Evolutionary conservation across 805 yeast species (phyloP), one percentile per base, ranked within the genome.

Genomic region (Wickerhamiella azyma): DNA sequence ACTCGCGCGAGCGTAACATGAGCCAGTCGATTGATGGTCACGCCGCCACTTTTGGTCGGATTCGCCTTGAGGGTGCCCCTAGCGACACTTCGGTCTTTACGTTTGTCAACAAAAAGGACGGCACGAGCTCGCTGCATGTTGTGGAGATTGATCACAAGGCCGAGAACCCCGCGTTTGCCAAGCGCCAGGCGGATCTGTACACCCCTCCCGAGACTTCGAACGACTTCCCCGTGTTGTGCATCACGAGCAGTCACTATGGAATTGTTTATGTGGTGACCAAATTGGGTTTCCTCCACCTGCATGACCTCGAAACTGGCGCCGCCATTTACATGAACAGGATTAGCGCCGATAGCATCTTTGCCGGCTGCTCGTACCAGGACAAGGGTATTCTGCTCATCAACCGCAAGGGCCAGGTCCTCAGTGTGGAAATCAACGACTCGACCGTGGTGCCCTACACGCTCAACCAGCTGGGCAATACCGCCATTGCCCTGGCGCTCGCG

Each of bases 1-100:
- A 70, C 66, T 82, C 94, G 50, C 82, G 81, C 62, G 77, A 80
- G 45, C 79, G 97, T 67, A 82, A 83, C 60, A 84, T 89, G 35
- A 88, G 96, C 11, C 99, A 92, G 68, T 88, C 94, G 17, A 85
- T 92, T 56, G 97, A 92, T 60, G 98, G 98, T 57, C 98, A 92
- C 65, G 97, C 94, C 47, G 92, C 94, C 49, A 77, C 78, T 37
- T 92, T 92, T 67, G 85, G 95, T 46, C 70, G 72, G 49, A 68
- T 92, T 52, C 72, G 77, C 50, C 70, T 89, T 55, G 81, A 77
- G 44, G 85, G 85, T 46, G 84, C 88, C 35, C 56, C 77, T 26
- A 66, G 65, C 39, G 84, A 84, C 37, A 83, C 94, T 43, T 86
- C 85, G 65, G 78, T 89, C 28, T 89, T 92, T 63, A 83, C 94